Base-by-base conservation (phyloP, 2,329 filamentous ascomycete species). In the Fusarium pseudonygamai region DNA sequence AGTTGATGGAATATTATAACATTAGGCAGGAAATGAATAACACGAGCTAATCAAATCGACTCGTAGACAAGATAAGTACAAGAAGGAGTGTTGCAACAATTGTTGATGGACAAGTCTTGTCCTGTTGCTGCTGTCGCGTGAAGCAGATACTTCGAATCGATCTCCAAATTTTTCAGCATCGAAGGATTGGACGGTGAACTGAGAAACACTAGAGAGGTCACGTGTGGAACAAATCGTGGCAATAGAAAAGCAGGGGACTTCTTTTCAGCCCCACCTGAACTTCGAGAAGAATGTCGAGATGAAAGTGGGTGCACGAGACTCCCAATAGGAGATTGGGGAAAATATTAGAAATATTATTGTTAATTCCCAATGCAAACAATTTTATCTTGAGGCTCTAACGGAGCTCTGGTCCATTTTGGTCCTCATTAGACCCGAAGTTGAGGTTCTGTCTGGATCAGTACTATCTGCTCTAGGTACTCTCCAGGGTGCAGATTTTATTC, bases 81-180 rank as follows among this genome's bases (percentile, higher is more conserved):
- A 56, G 47, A 64, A 40, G 32, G 36, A 46, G 28, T 40, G 71
- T 67, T 39, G 60, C 45, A 53, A 43, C 58, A 36, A 55, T 69
- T 67, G 59, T 67, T 52, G 47, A 74, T 20, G 68, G 72, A 77
- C 72, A 59, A 63, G 43, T 67, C 55, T 53, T 64, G 62, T 62
- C 67, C 66, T 64, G 45, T 70, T 66, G 46, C 60, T 76, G 55
- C 64, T 76, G 72, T 77, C 75, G 74, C 74, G 67, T 77, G 76
- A 76, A 75, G 67, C 63, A 68, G 42, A 57, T 46, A 55, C 37
- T 56, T 60, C 62, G 66, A 72, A 63, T 71, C 39, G 58, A 66
- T 69, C 71, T 72, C 77, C 67, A 76, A 79, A 80, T 73, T 78
- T 80, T 80, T 79, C 75, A 67, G 45, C 67, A 47, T 53, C n/a